These are phyloP conservation scores for Solanum infundibuliforme DNA, from an alignment of 257 asterid genomes.

Conservation along the genomic window DNA sequence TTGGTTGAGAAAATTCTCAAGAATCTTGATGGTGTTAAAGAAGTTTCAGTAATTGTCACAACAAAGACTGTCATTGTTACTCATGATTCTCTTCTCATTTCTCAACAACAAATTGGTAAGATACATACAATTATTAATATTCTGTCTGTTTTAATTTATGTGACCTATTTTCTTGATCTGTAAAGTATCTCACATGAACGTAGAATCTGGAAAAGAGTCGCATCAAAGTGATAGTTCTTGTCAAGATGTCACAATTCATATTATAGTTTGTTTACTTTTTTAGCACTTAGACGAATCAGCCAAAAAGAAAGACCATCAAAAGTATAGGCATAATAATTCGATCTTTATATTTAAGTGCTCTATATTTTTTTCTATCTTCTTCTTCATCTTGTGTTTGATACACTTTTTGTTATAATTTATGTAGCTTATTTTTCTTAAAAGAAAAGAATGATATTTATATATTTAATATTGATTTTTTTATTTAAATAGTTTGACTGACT, in stretches of 20 bases:
- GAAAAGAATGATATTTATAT: too few relatives aligned
- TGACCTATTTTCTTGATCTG: neutral
- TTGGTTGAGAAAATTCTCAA: slow-evolving; percentile 41
- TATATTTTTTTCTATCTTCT: too few relatives aligned
- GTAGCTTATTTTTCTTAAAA: neutral
- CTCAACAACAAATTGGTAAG: slow-evolving; percentile 62
- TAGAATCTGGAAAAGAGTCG: neutral
- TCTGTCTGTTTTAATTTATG: neutral
- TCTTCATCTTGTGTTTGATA: neutral
- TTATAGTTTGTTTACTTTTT: neutral
- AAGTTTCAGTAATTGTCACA: slow-evolving; percentile 52
- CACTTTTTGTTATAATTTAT: neutral
- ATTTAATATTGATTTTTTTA: too few relatives aligned
- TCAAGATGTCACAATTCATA: neutral
- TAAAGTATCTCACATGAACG: neutral
- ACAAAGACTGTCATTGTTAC: slow-evolving; percentile 49
- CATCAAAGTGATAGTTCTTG: neutral
- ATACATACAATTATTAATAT: neutral
- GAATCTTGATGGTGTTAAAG: slow-evolving; percentile 59
- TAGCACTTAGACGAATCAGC: too few relatives aligned
- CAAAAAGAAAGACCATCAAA: too few relatives aligned
- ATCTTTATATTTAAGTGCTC: neutral
- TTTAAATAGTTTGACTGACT: too few relatives aligned
- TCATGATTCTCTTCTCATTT: slow-evolving; percentile 46
- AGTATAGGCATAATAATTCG: too few relatives aligned